Percentiles rank a stretch among this genome's conserved stretches.
These are phyloP conservation scores for Mimosa bimucronata DNA, from an alignment of 306 rosid genomes.

Conservation along the genomic window DNA sequence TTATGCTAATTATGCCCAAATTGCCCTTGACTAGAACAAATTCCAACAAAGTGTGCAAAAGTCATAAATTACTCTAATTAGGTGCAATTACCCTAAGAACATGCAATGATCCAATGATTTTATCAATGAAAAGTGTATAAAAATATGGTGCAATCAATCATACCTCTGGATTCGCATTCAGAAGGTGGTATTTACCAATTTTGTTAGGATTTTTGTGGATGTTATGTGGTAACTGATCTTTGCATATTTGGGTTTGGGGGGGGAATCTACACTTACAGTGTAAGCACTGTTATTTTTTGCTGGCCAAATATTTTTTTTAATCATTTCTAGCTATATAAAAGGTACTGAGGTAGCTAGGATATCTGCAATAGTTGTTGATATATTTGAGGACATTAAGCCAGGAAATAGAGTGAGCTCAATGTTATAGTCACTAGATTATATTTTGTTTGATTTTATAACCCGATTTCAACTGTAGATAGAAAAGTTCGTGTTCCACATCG, in stretches of 20 bases:
- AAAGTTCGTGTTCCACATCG: slow-evolving; percentile 76
- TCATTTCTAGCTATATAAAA: slow-evolving; percentile 1
- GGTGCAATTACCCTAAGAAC: no score
- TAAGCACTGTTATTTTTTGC: slow-evolving; percentile 5
- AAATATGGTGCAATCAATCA: no score
- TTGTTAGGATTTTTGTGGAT: background rate
- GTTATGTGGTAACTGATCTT: slow-evolving; percentile 4
- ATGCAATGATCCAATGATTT: no score
- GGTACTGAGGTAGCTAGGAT: slow-evolving; percentile 4
- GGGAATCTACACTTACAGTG: no score
- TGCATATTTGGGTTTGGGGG: slow-evolving; percentile 17
- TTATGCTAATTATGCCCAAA: no score
- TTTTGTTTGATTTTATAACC: slow-evolving; percentile 21
- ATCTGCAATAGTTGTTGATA: background rate
- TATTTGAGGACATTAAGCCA: slow-evolving; percentile 24
- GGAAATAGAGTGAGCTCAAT: slow-evolving; percentile 10
- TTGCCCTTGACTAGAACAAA: no score
- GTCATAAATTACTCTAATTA: no score
- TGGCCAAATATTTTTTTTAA: background rate
- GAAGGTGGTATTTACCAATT: slow-evolving; percentile 57
- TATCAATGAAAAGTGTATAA: no score
- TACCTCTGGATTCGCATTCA: slow-evolving; percentile 83
- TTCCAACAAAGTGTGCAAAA: no score
- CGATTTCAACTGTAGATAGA: slow-evolving; percentile 62
- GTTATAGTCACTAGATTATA: slow-evolving; percentile 23